Base-by-base conservation (phyloP, 176 grass and related monocot species). In the Carex littledalei region DNA sequence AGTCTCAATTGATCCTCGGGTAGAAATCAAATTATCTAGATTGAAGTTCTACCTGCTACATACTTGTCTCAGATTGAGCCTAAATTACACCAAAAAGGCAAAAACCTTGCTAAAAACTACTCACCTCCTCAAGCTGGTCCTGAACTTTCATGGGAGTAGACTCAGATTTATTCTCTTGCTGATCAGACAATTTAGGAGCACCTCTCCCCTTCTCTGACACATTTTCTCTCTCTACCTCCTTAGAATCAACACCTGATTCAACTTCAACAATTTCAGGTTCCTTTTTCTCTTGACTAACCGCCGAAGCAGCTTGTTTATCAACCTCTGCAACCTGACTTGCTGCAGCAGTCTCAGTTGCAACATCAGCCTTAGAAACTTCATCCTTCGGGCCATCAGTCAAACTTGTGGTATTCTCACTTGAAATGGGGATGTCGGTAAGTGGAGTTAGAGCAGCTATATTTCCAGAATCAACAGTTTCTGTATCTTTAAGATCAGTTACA, bases 71-170 rank as follows among this genome's bases (percentile, higher is more conserved):
- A 84, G 7, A 32, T 11, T 71, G 52, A 82, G 20, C 50, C 50
- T 47, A 56, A 81, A 65, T 80, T 47, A 53, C 9, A 72, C 69
- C 79, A 41, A 82, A 39, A 39, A 39, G 37, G 37, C 37, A 39
- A 39, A 37, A n/a, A 86, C 32, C 9, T 13, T 53, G 53, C 74
- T n/a, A 82, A 62, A 74, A 79, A 60, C 16, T 69, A 67, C 63
- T 11, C 89, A 95, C 96, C 96, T 99, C 96, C 52, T 99, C 96
- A 76, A 99, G 96, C 65, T 95, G 96, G 78, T 99, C 96, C 80
- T 92, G 91, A 68, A 92, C 91, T 89, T 94, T 94, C 54, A 89
- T 24, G 15, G 72, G 82, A 89, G 90, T 85, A 78, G 88, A 84
- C 65, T 93, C 95, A 60, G 77, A 86, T 85, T 91, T 92, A 52